Conservation (phyloP, 768 basidiomycete species). For the Russula sp. region DNA sequence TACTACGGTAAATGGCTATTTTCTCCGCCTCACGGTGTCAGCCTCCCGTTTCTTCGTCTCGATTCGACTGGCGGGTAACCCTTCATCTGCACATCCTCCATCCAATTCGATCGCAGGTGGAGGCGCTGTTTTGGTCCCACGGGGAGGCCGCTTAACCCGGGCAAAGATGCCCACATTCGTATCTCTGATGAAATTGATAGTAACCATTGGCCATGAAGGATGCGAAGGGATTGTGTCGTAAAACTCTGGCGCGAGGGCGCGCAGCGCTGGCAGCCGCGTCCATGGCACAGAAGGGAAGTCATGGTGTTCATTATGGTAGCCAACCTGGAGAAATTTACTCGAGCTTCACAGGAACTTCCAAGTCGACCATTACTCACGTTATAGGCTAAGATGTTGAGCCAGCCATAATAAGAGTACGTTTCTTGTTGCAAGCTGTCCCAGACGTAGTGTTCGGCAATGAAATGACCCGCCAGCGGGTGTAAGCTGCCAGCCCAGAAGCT, state of each 20-base stretch:
- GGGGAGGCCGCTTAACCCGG: conserved; percentile 60
- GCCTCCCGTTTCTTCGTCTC: not conserved
- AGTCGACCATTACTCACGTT: conserved; percentile 54
- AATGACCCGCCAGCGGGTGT: conserved; percentile 95
- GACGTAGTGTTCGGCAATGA: conserved; percentile 95
- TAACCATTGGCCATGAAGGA: conserved; percentile 92
- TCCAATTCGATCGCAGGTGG: conserved; percentile 17
- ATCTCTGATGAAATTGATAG: conserved; percentile 89
- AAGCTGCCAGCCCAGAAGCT: conserved; percentile 96
- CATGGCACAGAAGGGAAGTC: conserved; percentile 96
- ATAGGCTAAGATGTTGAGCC: conserved; percentile 84
- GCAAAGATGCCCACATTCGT: conserved; percentile 84
- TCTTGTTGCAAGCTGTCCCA: conserved; percentile 92
- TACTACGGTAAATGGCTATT: not conserved
- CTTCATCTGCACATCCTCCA: conserved; percentile 23
- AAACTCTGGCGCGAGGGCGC: conserved; percentile 81
- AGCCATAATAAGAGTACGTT: conserved; percentile 96
- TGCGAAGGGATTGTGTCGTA: conserved; percentile 87
- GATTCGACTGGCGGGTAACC: not conserved
- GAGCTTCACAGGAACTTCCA: conserved; percentile 3
- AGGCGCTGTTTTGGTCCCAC: not conserved
- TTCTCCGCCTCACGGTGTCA: conserved; percentile 10
- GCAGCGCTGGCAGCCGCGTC: conserved; percentile 85
- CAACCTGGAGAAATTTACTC: conserved; percentile 51
- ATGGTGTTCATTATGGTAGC: conserved; percentile 99